Percentiles rank a stretch among this genome's conserved stretches.
These are phyloP conservation scores for Beauveria sp. DNA, from an alignment of 2,329 filamentous ascomycete genomes.

Conservation along the genomic window DNA sequence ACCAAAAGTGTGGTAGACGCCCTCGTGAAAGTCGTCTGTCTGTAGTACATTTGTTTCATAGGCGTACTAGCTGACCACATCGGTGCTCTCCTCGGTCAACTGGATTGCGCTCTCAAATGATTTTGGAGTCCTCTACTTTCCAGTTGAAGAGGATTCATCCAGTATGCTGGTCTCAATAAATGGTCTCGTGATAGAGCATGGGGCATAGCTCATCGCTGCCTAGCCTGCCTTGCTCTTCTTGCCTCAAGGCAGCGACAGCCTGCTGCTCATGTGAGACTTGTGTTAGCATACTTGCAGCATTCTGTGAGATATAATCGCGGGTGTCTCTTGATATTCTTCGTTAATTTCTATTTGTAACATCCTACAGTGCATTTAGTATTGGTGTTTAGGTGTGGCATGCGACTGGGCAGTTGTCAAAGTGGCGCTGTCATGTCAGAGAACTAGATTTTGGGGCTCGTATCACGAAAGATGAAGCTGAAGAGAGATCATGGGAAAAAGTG, in stretches of 20 bases:
- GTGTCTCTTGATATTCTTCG: too few species aligned
- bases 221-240: neutral
- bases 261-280: neutral
- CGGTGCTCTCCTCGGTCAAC: neutral
- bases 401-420: neutral
- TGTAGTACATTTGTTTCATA: neutral
- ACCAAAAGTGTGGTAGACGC: neutral
- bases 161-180: neutral
- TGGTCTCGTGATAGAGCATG: neutral
- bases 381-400: neutral
- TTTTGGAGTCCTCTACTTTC: neutral
- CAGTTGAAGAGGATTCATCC: neutral
- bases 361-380: neutral
- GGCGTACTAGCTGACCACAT: neutral
- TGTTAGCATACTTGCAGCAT: neutral
- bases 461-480: neutral
- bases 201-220: neutral
- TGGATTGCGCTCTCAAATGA: neutral
- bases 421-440: neutral
- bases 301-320: neutral
- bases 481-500: neutral
- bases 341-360: neutral
- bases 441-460: neutral
- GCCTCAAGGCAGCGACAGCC: neutral
- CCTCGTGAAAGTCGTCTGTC: neutral